A percentile compares a stretch with the other conserved stretches of the same genome.
phyloP scores from a whole-genome alignment of 1,284 basidiomycete species.

The Fereydounia khargensis region DNA sequence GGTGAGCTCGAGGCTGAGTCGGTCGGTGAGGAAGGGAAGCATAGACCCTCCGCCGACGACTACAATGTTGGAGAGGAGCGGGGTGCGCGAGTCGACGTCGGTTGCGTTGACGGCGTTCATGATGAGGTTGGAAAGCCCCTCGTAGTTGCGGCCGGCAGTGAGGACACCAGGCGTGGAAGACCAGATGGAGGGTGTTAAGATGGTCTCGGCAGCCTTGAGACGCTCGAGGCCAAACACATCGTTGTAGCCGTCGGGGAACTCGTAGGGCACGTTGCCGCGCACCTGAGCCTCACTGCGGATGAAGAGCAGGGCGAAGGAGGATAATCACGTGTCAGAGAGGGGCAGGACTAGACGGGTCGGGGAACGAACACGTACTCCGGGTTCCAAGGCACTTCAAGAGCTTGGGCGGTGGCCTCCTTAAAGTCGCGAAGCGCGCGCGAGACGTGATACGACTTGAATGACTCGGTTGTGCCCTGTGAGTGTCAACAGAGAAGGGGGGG shows the following conservation, averaged over 20 bases:
- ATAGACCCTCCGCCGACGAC: conserved; percentile 87
- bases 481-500: no score
- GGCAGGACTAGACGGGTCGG: no score
- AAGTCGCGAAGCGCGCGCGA: conserved; percentile 84
- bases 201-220: conserved; percentile 80
- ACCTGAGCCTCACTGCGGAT: no score
- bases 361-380: conserved; percentile 65
- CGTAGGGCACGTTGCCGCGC: conserved; percentile 67
- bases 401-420: conserved; percentile 82
- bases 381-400: conserved; percentile 82
- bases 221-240: conserved; percentile 80
- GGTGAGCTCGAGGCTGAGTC: conserved; percentile 76
- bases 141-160: conserved; percentile 13
- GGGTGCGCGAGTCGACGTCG: conserved; percentile 86
- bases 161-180: conserved; percentile 8
- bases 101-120: conserved; percentile 76
- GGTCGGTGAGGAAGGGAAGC: conserved; percentile 80
- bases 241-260: conserved; percentile 94
- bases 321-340: no score
- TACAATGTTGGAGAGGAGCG: conserved; percentile 87
- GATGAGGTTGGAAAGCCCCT: conserved; percentile 63
- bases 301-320: no score
- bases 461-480: conserved; percentile 67
- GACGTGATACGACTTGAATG: conserved; percentile 81
- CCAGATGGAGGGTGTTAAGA: conserved; percentile 77